Base-by-base conservation (phyloP, 2,329 filamentous ascomycete species). In the Neofusicoccum umdonicola region DNA sequence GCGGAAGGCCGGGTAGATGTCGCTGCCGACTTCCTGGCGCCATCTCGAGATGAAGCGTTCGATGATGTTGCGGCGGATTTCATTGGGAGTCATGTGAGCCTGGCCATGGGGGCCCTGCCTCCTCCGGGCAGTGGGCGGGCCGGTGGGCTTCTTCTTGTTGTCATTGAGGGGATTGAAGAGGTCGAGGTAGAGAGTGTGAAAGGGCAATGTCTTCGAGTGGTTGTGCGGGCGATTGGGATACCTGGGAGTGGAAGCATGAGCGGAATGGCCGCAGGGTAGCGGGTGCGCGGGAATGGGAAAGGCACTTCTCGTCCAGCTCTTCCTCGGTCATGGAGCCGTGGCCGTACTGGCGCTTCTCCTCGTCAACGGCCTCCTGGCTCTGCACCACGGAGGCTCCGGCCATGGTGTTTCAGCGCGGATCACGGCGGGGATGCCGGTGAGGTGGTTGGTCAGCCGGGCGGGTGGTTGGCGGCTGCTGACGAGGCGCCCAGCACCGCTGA, bases 1-100 rank as follows among this genome's bases (percentile, higher is more conserved):
- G 19, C 95, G 88, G 76, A 99, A 85, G 1, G 92, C 94, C 0
- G 95, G 95, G 73, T 95, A 98, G 71, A 99, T 91, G 76, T 99
- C 95, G 70, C 92, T 82, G 31, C 95, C 95, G 22, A 97, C 93
- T 67, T 97, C 89, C 64, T 87, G 87, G 44, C 93, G 87, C 95
- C 95, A 99, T 75, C 87, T 85, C 13, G 86, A 85, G 69, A 99
- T 92, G 80, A 97, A 99, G 7, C 89, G 84, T 63, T 93, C 87
- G 68, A 99, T 92, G 69, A 97, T 90, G 70, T 88, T 87, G 0
- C 90, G 86, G 42, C 92, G 87, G 67, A 90, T 85, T 74, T 97
- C 93, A 69, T 94, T 87, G 0, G 92, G 89, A 3, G 88, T 88
- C 8, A 87, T 80, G 62, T 85, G 87, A 4, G 78, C 80, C 8